These are phyloP conservation scores for Phytophthora sp. DNA, from an alignment of 352 stramenopile species.

Conservation along the genomic window DNA sequence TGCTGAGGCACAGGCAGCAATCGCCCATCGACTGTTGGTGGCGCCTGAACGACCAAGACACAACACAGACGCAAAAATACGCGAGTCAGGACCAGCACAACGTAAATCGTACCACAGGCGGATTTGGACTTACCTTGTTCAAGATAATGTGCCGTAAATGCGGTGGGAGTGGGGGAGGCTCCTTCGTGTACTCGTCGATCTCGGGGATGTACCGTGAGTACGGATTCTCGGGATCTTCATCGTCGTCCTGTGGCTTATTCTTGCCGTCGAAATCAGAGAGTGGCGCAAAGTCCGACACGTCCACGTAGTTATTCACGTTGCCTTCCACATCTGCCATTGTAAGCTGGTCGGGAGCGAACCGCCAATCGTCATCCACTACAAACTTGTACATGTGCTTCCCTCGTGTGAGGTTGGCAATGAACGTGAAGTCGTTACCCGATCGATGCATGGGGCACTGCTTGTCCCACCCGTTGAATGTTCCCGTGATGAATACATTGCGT, in stretches of 20 bases:
- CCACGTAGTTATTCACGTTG: slow-evolving; percentile 99
- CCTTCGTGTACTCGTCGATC: slow-evolving; percentile 99
- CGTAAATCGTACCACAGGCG: too few species aligned
- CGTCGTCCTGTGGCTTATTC: slow-evolving; percentile 50
- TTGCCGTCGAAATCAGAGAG: slow-evolving; percentile 76
- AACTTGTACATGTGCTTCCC: slow-evolving; percentile 99
- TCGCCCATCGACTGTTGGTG: slow-evolving; percentile 94
- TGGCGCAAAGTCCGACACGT: slow-evolving; percentile 97
- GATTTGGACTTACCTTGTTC: slow-evolving; percentile 98
- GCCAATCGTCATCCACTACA: slow-evolving; percentile 99
- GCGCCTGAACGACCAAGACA: slow-evolving; percentile 57
- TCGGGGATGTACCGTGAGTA: slow-evolving; percentile 97
- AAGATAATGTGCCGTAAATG: slow-evolving; percentile 99
- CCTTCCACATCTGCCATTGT: slow-evolving; percentile 99
- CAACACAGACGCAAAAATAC: slow-evolving; percentile 31
- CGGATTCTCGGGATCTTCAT: slow-evolving; percentile 89
- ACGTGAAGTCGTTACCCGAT: slow-evolving; percentile 99
- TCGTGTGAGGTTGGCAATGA: slow-evolving; percentile 97
- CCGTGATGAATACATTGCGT: slow-evolving; percentile 97
- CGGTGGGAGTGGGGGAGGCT: slow-evolving; percentile 97
- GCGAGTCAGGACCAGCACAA: slow-evolving; percentile 22
- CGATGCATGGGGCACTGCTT: slow-evolving; percentile 99
- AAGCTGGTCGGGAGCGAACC: slow-evolving; percentile 93
- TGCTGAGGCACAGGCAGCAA: slow-evolving; percentile 97
- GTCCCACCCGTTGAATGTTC: slow-evolving; percentile 99